Conservation (phyloP, 1,284 basidiomycete species). For the Cutaneotrichosporon dermatis region DNA sequence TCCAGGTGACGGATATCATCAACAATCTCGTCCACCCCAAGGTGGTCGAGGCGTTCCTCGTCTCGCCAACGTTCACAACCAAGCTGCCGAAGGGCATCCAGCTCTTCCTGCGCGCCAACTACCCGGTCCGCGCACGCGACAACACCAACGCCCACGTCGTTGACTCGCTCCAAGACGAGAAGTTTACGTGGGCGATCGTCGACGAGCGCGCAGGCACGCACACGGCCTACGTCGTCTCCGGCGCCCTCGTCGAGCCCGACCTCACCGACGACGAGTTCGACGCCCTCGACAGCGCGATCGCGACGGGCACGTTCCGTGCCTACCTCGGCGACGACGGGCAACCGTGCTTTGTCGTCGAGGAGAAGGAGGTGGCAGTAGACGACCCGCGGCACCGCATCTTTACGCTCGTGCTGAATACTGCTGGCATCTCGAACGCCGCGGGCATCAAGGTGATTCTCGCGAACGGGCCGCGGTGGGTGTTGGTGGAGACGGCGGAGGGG, state of each 20-base stretch:
- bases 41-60: conserved; percentile 6
- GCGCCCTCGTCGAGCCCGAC: background rate
- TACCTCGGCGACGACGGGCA: background rate
- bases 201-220: background rate
- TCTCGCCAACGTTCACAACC: conserved; percentile 1
- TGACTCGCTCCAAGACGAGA: background rate
- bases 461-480: conserved; percentile 8
- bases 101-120: conserved; percentile 2
- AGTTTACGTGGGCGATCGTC: conserved; percentile 6
- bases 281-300: background rate
- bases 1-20: background rate
- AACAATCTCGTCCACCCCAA: conserved; percentile 10
- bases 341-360: background rate
- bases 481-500: background rate
- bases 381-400: background rate
- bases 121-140: background rate
- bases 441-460: conserved; percentile 2
- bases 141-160: background rate
- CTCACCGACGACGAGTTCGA: background rate
- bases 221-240: background rate
- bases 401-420: background rate
- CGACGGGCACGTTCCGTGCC: background rate
- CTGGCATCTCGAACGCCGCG: background rate
- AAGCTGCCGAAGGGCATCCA: background rate
- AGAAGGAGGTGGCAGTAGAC: background rate